Percentiles rank a stretch among this genome's conserved stretches.
These are phyloP conservation scores for Termitomyces heimii DNA, from an alignment of 768 basidiomycete genomes.

Conservation along the genomic window DNA sequence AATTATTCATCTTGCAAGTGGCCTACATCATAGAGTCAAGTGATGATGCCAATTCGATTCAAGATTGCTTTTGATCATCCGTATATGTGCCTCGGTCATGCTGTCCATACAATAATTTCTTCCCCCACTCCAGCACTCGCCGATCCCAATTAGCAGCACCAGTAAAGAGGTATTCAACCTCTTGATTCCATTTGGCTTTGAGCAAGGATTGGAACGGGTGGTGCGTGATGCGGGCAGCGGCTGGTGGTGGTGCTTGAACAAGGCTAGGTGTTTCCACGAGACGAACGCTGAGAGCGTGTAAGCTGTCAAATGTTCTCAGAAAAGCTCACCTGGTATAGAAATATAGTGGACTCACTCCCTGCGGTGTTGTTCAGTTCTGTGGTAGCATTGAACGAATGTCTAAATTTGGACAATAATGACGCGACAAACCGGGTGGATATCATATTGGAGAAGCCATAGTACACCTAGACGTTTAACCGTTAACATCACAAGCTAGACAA, in stretches of 20 bases:
- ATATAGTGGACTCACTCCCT: conserved; percentile 40
- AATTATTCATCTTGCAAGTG: neutral
- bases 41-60: neutral
- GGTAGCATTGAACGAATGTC: neutral
- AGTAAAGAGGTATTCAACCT: conserved; percentile 40
- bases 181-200: conserved; percentile 54
- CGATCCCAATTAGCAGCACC: conserved; percentile 41
- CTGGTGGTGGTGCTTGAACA: conserved; percentile 46
- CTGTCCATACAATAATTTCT: conserved; percentile 36
- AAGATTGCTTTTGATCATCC: neutral
- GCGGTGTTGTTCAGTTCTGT: conserved; percentile 49
- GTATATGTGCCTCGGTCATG: neutral
- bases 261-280: conserved; percentile 43
- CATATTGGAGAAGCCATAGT: conserved; percentile 66
- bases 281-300: conserved; percentile 44
- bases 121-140: conserved; percentile 40
- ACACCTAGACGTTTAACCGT: conserved; percentile 35
- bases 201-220: conserved; percentile 42
- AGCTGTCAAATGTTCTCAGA: conserved; percentile 21
- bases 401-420: neutral
- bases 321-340: neutral
- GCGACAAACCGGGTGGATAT: conserved; percentile 48
- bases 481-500: neutral
- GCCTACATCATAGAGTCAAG: neutral
- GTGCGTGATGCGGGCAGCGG: conserved; percentile 44